These are phyloP conservation scores for Vigna mungo DNA, from an alignment of 306 rosid genomes.

Conservation along the genomic window DNA sequence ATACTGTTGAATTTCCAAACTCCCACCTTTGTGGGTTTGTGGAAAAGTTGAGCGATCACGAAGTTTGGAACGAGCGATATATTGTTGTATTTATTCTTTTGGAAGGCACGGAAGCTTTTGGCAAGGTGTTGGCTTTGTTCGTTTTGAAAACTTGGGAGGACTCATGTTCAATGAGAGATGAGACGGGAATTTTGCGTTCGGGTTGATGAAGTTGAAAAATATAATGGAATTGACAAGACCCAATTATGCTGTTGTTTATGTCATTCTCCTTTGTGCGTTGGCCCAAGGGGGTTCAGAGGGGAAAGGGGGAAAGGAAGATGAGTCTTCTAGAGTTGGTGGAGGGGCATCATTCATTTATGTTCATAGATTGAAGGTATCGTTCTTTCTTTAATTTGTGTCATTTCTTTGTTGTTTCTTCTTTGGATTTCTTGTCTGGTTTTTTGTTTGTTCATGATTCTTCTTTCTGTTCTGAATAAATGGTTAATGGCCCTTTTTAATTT, in stretches of 20 bases:
- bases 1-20: not conserved
- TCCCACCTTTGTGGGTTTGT: conserved; percentile 38
- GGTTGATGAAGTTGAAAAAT: conserved; percentile 44
- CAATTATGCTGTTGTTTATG: conserved; percentile 58
- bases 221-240: conserved; percentile 75
- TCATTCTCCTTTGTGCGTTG: conserved; percentile 72
- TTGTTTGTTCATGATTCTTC: not conserved
- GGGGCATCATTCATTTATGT: conserved; percentile 26
- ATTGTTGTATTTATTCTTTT: conserved; percentile 9
- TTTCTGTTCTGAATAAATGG: conserved; percentile 7
- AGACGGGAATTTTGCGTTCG: conserved; percentile 41
- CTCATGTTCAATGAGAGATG: conserved; percentile 73
- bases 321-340: conserved; percentile 34
- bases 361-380: conserved; percentile 57
- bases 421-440: not conserved
- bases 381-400: not conserved
- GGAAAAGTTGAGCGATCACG: conserved; percentile 15
- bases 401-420: not conserved
- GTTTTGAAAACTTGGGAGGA: conserved; percentile 35
- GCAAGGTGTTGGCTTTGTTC: conserved; percentile 14
- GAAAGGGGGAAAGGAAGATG: conserved; percentile 52
- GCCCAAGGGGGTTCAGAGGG: conserved; percentile 72
- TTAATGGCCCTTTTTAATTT: not conserved
- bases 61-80: conserved; percentile 26
- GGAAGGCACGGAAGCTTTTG: conserved; percentile 35